Evolutionary conservation across 140 eudicot species (phyloP).

Genomic region (Senecio squalidus): DNA sequence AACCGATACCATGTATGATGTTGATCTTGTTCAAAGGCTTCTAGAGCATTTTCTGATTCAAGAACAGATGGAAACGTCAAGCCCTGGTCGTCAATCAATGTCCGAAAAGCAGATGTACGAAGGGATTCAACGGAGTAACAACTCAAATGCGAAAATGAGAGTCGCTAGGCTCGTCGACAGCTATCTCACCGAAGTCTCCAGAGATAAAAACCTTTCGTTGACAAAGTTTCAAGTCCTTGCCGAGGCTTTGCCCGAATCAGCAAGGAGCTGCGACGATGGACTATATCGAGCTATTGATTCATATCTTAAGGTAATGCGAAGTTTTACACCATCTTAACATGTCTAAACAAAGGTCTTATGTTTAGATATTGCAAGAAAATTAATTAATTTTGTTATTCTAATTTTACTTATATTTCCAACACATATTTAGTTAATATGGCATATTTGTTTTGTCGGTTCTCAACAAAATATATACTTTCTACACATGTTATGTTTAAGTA

Average conservation of each 20-base stretch:
- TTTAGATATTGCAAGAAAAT: too few relatives aligned
- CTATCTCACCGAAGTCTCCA: constrained; percentile 75
- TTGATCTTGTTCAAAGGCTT: constrained; percentile 82
- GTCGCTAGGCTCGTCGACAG: constrained; percentile 89
- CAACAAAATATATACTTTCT: too few relatives aligned
- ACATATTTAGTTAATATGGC: too few relatives aligned
- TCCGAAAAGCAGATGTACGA: constrained; percentile 31
- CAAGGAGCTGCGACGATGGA: constrained; percentile 91
- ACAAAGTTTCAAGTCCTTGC: constrained; percentile 89
- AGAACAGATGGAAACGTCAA: constrained; percentile 69
- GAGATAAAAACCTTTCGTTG: constrained; percentile 68
- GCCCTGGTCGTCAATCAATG: constrained; percentile 45
- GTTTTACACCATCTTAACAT: background rate
- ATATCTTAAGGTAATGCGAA: constrained; percentile 71
- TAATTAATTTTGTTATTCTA: too few relatives aligned
- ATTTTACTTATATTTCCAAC: too few relatives aligned
- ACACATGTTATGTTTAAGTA: too few relatives aligned
- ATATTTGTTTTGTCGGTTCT: too few relatives aligned
- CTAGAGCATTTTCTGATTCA: constrained; percentile 87
- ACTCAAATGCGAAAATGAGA: constrained; percentile 59
- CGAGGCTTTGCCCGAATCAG: constrained; percentile 92
- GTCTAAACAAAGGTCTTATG: background rate
- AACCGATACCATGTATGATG: constrained; percentile 63
- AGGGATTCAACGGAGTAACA: constrained; percentile 34
- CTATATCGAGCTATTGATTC: constrained; percentile 89